Evolutionary conservation across 2,329 filamentous ascomycete genomes (phyloP).

Genomic region (Aspergillus brunneoviolaceus): DNA sequence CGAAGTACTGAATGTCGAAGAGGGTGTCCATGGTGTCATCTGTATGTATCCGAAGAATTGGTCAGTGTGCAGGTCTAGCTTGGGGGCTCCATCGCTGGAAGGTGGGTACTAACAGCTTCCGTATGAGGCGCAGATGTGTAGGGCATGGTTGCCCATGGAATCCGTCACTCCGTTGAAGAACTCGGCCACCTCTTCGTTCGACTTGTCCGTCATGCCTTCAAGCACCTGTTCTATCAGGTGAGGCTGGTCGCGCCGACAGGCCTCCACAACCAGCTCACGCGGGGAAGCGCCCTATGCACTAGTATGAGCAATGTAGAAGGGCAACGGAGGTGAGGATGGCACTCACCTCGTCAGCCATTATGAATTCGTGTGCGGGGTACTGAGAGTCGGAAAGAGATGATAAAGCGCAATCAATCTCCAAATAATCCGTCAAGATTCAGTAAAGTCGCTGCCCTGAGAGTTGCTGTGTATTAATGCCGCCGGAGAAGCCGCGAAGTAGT

Average conservation of each 20-base stretch:
- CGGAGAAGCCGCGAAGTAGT: not conserved
- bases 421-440: not conserved
- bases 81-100: not conserved
- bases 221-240: constrained; percentile 78
- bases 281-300: constrained; percentile 72
- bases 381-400: not conserved
- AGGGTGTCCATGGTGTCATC: constrained; percentile 50
- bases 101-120: constrained; percentile 71
- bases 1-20: constrained; percentile 50
- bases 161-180: constrained; percentile 85
- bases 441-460: not conserved
- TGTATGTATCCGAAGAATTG: constrained; percentile 16
- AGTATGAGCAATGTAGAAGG: constrained; percentile 3
- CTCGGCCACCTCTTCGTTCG: constrained; percentile 63
- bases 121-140: constrained; percentile 82
- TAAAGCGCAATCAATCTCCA: not conserved
- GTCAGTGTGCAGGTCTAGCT: not conserved
- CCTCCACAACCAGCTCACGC: constrained; percentile 84
- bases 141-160: constrained; percentile 80
- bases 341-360: constrained; percentile 47
- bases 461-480: not conserved
- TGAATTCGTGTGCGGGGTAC: constrained; percentile 9
- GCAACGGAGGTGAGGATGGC: not conserved
- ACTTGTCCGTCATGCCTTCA: constrained; percentile 57
- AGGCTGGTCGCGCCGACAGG: constrained; percentile 88